Conservation (phyloP, 495 filamentous ascomycete genomes). For the Podospora pseudocomata region DNA sequence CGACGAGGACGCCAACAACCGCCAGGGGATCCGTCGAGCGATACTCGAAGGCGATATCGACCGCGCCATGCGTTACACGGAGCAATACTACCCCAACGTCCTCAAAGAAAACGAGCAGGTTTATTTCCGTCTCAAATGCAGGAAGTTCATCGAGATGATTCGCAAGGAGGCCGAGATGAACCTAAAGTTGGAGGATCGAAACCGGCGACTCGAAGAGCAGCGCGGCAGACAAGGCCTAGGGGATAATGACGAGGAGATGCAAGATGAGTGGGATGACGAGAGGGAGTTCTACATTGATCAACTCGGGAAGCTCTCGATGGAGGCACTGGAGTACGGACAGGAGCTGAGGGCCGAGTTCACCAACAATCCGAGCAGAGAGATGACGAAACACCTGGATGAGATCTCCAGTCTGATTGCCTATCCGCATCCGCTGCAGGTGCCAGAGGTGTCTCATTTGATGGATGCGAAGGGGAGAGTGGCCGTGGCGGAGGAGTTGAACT, state of each 20-base stretch:
- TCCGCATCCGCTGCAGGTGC: conserved; percentile 67
- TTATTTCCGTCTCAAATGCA: conserved; percentile 83
- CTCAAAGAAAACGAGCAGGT: conserved; percentile 82
- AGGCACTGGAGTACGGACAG: conserved; percentile 77
- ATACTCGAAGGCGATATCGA: conserved; percentile 95
- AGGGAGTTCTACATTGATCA: conserved; percentile 30
- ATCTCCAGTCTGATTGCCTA: conserved; percentile 91
- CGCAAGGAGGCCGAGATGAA: conserved; percentile 69
- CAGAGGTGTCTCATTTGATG: conserved; percentile 73
- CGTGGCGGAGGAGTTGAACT: conserved; percentile 92
- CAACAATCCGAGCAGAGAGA: conserved; percentile 62
- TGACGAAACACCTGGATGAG: conserved; percentile 71
- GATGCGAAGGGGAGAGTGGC: conserved; percentile 69
- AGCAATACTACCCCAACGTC: conserved; percentile 73
- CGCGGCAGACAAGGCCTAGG: conserved; percentile 47
- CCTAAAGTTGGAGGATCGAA: conserved; percentile 38
- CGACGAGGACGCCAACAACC: conserved; percentile 69
- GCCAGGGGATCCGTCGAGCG: conserved; percentile 85
- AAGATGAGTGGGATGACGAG: conserved; percentile 49
- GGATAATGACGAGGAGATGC: conserved; percentile 73
- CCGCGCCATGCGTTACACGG: conserved; percentile 76
- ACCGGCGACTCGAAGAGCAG: neutral
- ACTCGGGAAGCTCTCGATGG: conserved; percentile 54
- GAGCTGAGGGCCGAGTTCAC: conserved; percentile 72
- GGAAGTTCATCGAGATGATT: conserved; percentile 97